Evolutionary conservation across 2,329 filamentous ascomycete genomes (phyloP), one percentile per base, ranked within the genome.

Genomic region (Magnaporthiopsis poae): DNA sequence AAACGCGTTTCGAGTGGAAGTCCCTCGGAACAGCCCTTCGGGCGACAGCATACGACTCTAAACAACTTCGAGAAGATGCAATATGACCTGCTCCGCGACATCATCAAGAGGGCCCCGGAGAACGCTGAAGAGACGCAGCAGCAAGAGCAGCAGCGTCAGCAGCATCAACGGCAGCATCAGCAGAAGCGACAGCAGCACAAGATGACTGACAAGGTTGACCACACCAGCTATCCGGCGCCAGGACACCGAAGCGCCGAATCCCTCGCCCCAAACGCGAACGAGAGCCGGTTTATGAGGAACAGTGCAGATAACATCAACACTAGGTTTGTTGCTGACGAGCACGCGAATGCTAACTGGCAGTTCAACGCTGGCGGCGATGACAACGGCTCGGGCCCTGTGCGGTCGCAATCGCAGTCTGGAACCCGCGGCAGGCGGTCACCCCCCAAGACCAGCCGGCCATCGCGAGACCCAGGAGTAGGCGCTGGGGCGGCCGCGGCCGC

Each of bases 301-400:
- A 87, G 83, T 70, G 77, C 82, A 27, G 85, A 88, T 67, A 85
- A 83, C 65, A 88, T 88, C 70, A 85, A 86, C 73, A 88, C 86
- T 25, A 83, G 77, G 59, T 88, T 88, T 74, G 81, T 80, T 27
- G 77, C 82, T 4, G 80, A 81, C 18, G 81, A 86, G 27, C 73
- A 77, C 61, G 70, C 76, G 5, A 74, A 76, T 46, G 74, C 76
- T 33, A 73, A 73, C 27, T 84, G 80, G 80, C 77, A 82, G 66
- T 86, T 86, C 69, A 84, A 76, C 66, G 84, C 84, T 15, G 83
- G 84, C 27, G 74, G 18, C 15, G 36, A 27, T 12, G 27, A 71
- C 71, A 76, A 69, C 60, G 71, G 66, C 64, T 71, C 70, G 59
- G 63, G 74, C 56, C 78, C 76, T 64, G 72, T 73, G 46, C 76